Evolutionary conservation across 2,329 filamentous ascomycete genomes (phyloP), one percentile per base, ranked within the genome.

Genomic region (Chaetomium sp.): DNA sequence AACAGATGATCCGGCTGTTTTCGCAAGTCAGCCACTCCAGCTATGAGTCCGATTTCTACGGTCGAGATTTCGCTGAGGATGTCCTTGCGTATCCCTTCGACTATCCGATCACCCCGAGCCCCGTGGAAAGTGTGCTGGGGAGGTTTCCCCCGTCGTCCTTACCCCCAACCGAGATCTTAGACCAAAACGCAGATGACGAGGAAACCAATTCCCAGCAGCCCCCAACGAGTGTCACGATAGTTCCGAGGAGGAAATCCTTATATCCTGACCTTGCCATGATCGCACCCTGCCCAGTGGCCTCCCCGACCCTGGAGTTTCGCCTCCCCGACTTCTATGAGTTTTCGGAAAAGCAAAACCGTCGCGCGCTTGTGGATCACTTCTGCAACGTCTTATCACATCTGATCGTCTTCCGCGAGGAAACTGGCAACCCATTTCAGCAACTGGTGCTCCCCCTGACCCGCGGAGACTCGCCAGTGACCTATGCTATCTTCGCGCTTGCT

Each of bases 401-500:
- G n/a, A 83, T 86, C 44, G 82, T 85, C 19, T 80, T 85, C 61
- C 75, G 81, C 36, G 82, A 85, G 65, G 81, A 85, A 60, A 74
- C 74, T 4, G 81, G 80, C 19, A 85, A 85, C 58, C 81, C 82
- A 0, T 85, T 85, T 63, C 79, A 82, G 61, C 80, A 84, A 62
- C 71, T 85, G 11, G 78, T 85, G 7, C 69, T 85, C n/a, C 82
- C 82, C 2, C 71, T 86, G 41, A 81, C 79, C 2, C 73, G 77
- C 49, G 72, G 67, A 44, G 82, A 79, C 63, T 72, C 73, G 0
- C 77, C 81, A 1, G 78, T 96, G 4, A 87, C 88, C 69, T 89
- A 94, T 66, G 89, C 91, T 8, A 87, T 96, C 57, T 91, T 89
- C 56, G 90, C 91, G 0, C 74, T 96, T 6, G 83, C 89, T 0